Base-by-base conservation (phyloP, 2,329 filamentous ascomycete genomes). In the Lasiodiplodia sp. region DNA sequence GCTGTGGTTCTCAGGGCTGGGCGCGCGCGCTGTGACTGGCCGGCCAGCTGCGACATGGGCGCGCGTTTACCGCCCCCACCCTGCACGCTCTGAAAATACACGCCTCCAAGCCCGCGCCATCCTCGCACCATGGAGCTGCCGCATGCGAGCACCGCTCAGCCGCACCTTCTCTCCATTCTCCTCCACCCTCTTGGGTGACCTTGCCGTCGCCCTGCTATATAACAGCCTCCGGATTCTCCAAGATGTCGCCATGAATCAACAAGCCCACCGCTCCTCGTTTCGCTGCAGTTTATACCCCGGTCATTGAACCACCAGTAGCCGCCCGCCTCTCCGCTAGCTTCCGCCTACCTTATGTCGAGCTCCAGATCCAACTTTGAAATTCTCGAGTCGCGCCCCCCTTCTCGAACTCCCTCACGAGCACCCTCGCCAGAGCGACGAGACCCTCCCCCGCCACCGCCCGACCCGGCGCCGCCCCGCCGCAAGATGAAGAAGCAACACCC, bases 401-500 rank as follows among this genome's bases (percentile, higher is more conserved):
- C 78, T 5, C 74, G 72, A 74, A 75, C 76, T 66, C 78, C 76
- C 14, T 57, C 55, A 21, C 55, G 34, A 31, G 31, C 55, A 38
- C 55, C 55, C 34, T 57, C 55, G 11, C 21, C 23, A 28, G 51
- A 23, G 4, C 34, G 76, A n/a, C 40, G 65, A 58, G 65, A 75
- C n/a, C 75, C 65, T 16, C 65, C 67, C 21, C 56, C 66, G 23
- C 60, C 38, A 40, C 53, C 52, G 47, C 34, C 52, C 51, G 51
- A 68, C 49, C 67, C 53, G 51, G 58, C 49, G 51, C 57, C 38
- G 6, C 52, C 58, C 38, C 49, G 58, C 47, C 67, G 70, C 79
- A 84, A 3, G 62, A 69, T 60, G 68, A 55, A 51, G 53, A 66
- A 66, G 37, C 68, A 60, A 38, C 78, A 86, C 18, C 89, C 89